Percentiles rank a stretch among this genome's conserved stretches.
Conservation (phyloP, 139 green algal genomes). For the Dunaliella primolecta region DNA sequence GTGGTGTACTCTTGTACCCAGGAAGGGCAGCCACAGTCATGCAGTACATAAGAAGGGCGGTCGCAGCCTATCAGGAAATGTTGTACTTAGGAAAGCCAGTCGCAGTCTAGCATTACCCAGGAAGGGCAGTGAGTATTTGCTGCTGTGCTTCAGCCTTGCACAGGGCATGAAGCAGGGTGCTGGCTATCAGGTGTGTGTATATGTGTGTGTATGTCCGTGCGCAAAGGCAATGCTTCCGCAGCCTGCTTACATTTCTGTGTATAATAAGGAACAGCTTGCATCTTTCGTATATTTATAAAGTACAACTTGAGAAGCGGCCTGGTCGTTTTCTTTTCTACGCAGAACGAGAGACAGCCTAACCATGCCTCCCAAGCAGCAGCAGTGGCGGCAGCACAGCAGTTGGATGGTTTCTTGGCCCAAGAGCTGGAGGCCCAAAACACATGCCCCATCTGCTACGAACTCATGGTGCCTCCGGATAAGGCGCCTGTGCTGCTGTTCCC, state of each 20-base stretch:
- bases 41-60: no score
- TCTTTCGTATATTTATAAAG: no score
- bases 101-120: no score
- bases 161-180: not conserved
- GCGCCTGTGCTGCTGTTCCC: conserved; percentile 48
- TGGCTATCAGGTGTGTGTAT: not conserved
- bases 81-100: no score
- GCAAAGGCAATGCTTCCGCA: not conserved
- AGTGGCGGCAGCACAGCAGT: not conserved
- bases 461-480: conserved; percentile 48
- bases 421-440: conserved; percentile 52
- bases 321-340: not conserved
- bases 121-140: no score
- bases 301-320: no score
- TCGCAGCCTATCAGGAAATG: no score
- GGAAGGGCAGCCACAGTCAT: no score
- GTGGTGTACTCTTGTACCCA: no score
- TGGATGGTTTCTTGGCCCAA: conserved; percentile 41
- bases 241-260: no score
- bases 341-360: not conserved
- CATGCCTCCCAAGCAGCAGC: not conserved
- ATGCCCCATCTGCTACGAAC: conserved; percentile 57
- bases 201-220: not conserved
- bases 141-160: no score
- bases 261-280: no score